Percentiles rank a stretch among this genome's conserved stretches.
Conservation (phyloP, 305 asterid species). For the Fraxinus angustifolia region DNA sequence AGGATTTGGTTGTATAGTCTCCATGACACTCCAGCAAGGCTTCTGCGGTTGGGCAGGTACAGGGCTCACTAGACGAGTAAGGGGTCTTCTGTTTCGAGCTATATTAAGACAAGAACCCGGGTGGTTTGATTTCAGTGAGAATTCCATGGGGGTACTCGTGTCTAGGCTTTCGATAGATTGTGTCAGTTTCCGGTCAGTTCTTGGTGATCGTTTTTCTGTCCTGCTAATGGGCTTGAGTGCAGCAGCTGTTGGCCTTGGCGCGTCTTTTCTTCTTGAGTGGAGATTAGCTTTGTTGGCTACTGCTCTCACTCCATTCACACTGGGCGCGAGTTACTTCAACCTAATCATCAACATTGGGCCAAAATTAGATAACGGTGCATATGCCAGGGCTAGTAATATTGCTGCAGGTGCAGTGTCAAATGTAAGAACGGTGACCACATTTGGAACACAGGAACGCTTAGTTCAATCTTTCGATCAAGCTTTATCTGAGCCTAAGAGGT, state of each 20-base stretch:
- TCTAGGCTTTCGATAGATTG: constrained; percentile 63
- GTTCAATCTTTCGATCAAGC: constrained; percentile 64
- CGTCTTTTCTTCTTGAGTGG: constrained; percentile 64
- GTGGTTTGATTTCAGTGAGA: constrained; percentile 73
- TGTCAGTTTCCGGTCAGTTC: constrained; percentile 54
- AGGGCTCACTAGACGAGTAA: constrained; percentile 57
- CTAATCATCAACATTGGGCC: constrained; percentile 71
- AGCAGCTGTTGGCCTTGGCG: constrained; percentile 73
- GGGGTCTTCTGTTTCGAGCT: constrained; percentile 52
- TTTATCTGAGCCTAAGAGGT: constrained; percentile 47
- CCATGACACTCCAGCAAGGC: constrained; percentile 83
- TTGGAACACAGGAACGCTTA: constrained; percentile 61
- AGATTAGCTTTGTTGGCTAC: constrained; percentile 59
- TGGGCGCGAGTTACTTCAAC: constrained; percentile 75
- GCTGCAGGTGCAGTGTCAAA: constrained; percentile 79
- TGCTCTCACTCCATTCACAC: constrained; percentile 68
- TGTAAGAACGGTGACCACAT: constrained; percentile 73
- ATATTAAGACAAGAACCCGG: constrained; percentile 74
- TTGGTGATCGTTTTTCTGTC: constrained; percentile 71
- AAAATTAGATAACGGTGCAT: constrained; percentile 57
- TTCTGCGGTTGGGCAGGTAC: constrained; percentile 84
- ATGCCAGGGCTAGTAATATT: constrained; percentile 63
- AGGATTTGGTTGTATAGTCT: constrained; percentile 60
- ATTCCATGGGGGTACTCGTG: constrained; percentile 62
- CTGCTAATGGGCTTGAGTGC: constrained; percentile 71